Base-by-base conservation (phyloP, 768 basidiomycete species). In the Termitomyces eurrhizus region DNA sequence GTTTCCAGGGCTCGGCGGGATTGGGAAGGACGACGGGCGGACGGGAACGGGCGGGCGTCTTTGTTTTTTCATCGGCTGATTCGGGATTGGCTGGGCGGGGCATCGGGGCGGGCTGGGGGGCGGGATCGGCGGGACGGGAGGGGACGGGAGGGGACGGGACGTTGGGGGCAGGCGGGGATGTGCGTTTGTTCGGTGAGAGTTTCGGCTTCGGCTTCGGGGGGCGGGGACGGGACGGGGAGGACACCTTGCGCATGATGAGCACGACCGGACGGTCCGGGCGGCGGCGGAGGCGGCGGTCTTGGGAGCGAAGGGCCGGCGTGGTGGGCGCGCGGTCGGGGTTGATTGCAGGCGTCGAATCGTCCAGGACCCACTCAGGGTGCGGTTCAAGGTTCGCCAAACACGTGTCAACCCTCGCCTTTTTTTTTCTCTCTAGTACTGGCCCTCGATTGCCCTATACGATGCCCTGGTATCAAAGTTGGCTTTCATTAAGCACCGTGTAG, bases 1-100 rank as follows among this genome's bases (percentile, higher is more conserved):
- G 77, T 24, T 69, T 66, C 77, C 77, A 78, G 1, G 74, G 73
- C 42, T 62, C 60, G 26, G 26, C 45, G 32, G 60, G 59, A 11
- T 56, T 21, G n/a, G 53, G 4, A 4, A 50, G 56, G 11, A 39
- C 11, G 52, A 32, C 29, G 42, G 51, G 56, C 2, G 58, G 26
- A 2, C 48, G 49, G 24, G 46, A 39, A 13, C 18, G 53, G 7
- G 26, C 5, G 52, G 18, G 35, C 44, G 33, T 36, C 0, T 21
- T 49, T 1, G 39, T 51, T 16, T 49, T 52, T 26, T 52, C 29
- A 32, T 50, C 53, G 3, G 26, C 3, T 7, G 24, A 26, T 16
- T n/a, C 45, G 8, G 39, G 5, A 3, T 42, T 42, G 41, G 32
- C 16, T 1, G 3, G 16, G 18, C n/a, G 7, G 16, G 14, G 24